Conservation (phyloP, 768 basidiomycete species). For the Lactarius hengduanensis region DNA sequence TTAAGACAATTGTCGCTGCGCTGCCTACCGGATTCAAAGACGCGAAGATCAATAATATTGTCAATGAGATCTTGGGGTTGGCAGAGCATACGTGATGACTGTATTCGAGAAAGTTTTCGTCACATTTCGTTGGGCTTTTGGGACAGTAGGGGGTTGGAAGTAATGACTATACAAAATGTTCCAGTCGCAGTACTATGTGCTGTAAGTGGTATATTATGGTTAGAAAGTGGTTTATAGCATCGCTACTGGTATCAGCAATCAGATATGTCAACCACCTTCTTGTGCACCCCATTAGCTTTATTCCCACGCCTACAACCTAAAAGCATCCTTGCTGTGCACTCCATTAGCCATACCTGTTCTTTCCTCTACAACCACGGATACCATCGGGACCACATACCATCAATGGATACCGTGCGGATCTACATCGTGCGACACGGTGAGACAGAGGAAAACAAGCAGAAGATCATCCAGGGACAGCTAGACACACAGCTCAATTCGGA, state of each 20-base stretch:
- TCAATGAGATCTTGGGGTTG: slow-evolving; percentile 48
- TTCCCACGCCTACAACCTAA: too few species aligned
- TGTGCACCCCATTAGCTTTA: background rate
- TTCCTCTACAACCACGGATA: background rate
- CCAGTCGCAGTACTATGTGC: background rate
- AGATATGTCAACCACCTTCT: too few species aligned
- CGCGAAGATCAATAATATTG: slow-evolving; percentile 52
- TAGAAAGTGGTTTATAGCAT: background rate
- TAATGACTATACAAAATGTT: background rate
- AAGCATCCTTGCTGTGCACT: background rate
- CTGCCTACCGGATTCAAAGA: slow-evolving; percentile 55
- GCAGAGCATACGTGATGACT: slow-evolving; percentile 33
- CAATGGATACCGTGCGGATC: slow-evolving; percentile 44
- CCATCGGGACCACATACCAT: background rate
- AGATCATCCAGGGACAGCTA: slow-evolving; percentile 73
- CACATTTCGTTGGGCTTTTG: slow-evolving; percentile 3
- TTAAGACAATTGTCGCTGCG: slow-evolving; percentile 41
- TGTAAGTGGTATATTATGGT: background rate
- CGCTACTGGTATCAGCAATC: background rate
- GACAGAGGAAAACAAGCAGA: slow-evolving; percentile 62
- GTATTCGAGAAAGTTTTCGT: background rate
- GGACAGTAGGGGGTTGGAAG: background rate
- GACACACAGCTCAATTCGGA: slow-evolving; percentile 64
- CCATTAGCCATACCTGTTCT: background rate
- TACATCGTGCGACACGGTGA: slow-evolving; percentile 79